A percentile compares a stretch with the other conserved stretches of the same genome.
Conservation (phyloP, 768 basidiomycete species). For the Termitomyces sp. region DNA sequence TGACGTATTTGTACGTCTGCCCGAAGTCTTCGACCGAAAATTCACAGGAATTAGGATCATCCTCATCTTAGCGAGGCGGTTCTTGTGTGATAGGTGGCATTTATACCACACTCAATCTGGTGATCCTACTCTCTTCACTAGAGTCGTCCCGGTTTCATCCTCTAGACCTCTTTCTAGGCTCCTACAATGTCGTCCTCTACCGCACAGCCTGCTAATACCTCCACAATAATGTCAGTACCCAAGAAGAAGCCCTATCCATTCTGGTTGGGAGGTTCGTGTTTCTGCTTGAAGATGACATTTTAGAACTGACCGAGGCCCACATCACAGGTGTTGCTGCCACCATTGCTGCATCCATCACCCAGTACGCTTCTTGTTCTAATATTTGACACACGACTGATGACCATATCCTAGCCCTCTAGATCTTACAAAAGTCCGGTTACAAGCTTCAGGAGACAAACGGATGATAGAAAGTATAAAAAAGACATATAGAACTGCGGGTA, state of each 20-base stretch:
- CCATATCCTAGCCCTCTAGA: constrained; percentile 58
- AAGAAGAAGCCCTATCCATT: constrained; percentile 80
- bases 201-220: constrained; percentile 1
- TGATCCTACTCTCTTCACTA: not conserved
- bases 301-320: not conserved
- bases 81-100: not conserved
- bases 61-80: constrained; percentile 3
- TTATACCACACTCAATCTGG: not conserved
- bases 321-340: constrained; percentile 72
- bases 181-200: constrained; percentile 12
- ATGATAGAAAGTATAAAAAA: constrained; percentile 83
- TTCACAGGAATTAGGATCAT: not conserved
- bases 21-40: constrained; percentile 1
- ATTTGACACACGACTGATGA: not conserved
- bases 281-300: not conserved
- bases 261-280: constrained; percentile 68
- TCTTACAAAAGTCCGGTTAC: constrained; percentile 87
- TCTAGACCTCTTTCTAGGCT: constrained; percentile 2
- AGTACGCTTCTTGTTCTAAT: constrained; percentile 40
- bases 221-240: constrained; percentile 11
- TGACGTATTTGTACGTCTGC: not conserved
- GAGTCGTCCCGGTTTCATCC: not conserved
- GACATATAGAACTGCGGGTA: constrained; percentile 76
- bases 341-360: constrained; percentile 84
- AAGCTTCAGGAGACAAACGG: constrained; percentile 88